Evolutionary conservation across 2,329 filamentous ascomycete genomes (phyloP).

Genomic region (Sporothrix pseudoabietina): DNA sequence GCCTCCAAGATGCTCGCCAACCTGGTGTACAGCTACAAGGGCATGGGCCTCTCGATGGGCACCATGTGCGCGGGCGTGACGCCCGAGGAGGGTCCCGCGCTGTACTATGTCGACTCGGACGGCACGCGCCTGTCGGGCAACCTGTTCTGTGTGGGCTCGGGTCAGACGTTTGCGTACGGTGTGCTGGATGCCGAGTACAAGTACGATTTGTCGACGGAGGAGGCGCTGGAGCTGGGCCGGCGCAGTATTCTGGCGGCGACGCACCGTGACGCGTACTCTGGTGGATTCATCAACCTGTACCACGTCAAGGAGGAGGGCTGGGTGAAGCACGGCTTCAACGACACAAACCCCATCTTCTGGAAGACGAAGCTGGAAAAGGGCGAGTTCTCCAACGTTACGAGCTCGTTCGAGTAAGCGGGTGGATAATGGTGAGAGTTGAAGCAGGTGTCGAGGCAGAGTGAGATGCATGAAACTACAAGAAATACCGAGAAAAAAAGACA

Average conservation of each 20-base stretch:
- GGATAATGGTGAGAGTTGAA: not conserved
- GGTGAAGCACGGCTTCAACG: slow-evolving; percentile 97
- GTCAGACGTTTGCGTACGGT: slow-evolving; percentile 98
- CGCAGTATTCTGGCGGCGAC: slow-evolving; percentile 94
- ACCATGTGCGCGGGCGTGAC: slow-evolving; percentile 99
- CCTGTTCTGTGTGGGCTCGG: slow-evolving; percentile 96
- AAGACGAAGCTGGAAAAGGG: slow-evolving; percentile 98
- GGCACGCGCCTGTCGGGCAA: slow-evolving; percentile 91
- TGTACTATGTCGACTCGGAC: slow-evolving; percentile 99
- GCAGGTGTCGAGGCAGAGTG: not conserved
- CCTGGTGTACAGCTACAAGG: slow-evolving; percentile 97
- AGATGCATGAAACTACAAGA: not conserved
- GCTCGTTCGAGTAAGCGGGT: slow-evolving; percentile 60
- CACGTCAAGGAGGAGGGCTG: slow-evolving; percentile 98
- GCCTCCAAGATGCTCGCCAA: slow-evolving; percentile 99
- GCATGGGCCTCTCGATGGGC: slow-evolving; percentile 97
- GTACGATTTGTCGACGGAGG: slow-evolving; percentile 84
- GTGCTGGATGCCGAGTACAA: slow-evolving; percentile 94
- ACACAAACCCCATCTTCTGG: slow-evolving; percentile 99
- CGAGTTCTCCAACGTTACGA: slow-evolving; percentile 95
- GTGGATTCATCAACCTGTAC: slow-evolving; percentile 98
- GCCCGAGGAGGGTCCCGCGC: slow-evolving; percentile 89
- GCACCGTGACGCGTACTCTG: slow-evolving; percentile 97
- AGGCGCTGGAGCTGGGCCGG: slow-evolving; percentile 86
- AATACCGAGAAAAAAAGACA: slow-evolving; percentile 5